Conservation (phyloP, 768 basidiomycete species). For the Boletus rex-veris region DNA sequence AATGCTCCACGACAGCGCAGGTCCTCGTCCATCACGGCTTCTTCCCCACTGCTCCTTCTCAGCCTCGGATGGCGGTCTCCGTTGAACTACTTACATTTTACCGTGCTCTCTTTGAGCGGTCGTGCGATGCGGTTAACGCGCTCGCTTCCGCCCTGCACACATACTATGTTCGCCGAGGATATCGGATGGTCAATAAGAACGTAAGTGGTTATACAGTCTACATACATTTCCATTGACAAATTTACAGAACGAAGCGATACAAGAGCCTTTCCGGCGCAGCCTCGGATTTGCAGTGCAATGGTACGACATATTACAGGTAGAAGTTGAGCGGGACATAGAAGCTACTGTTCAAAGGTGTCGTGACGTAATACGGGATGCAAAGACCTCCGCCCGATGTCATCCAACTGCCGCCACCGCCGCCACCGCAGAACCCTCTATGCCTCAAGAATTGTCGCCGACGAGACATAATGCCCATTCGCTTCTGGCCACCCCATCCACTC, state of each 20-base stretch:
- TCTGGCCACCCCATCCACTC: too few relatives aligned
- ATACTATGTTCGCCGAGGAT: background rate
- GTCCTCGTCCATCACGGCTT: too few relatives aligned
- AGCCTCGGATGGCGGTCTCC: too few relatives aligned
- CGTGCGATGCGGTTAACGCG: background rate
- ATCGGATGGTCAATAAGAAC: background rate
- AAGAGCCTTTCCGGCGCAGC: conserved; percentile 28
- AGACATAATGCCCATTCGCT: too few relatives aligned
- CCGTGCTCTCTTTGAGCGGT: background rate
- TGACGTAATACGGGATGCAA: too few relatives aligned
- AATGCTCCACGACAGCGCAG: too few relatives aligned
- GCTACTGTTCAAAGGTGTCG: background rate
- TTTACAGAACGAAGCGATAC: background rate
- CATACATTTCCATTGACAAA: background rate
- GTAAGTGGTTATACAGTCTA: background rate
- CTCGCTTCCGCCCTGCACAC: background rate
- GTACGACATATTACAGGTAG: conserved; percentile 22
- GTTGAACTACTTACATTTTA: too few relatives aligned
- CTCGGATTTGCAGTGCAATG: conserved; percentile 28
- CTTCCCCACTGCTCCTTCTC: too few relatives aligned
- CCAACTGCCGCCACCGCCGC: too few relatives aligned
- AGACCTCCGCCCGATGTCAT: too few relatives aligned
- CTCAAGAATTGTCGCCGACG: too few relatives aligned
- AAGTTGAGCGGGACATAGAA: conserved; percentile 8
- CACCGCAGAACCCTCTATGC: too few relatives aligned